Base-by-base conservation (phyloP, 1,284 basidiomycete species). In the Crepidotus sp. region DNA sequence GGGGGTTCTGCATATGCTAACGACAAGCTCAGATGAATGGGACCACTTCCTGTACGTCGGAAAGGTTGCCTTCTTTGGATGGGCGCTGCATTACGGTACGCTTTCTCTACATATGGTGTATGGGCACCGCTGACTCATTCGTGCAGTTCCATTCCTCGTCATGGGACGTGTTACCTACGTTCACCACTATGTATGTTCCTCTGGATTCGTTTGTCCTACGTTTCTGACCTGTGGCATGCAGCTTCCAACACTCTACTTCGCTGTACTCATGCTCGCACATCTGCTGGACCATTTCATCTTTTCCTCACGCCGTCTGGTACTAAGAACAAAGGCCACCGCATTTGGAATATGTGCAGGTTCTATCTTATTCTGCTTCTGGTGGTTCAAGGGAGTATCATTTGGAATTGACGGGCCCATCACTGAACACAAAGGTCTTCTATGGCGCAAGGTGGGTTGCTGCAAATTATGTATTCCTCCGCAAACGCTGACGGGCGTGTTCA, bases 171-270 rank as follows among this genome's bases (percentile, higher is more conserved):
- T 92, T 1, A 93, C 89, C 31, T 93, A 93, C 54, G 66, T 93
- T 10, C 90, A 93, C 61, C 90, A 93, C 68, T 92, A 90, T 58
- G 82, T 86, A 54, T 45, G 82, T 69, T 18, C 18, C 25, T 21
- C 25, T 17, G 39, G 19, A 18, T 31, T 14, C 19, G 19, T 35
- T 10, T 40, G 13, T 24, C 9, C 29, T 48, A 40, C 18, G 4
- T 33, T 10, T 17, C 42, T 46, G 24, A 33, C 14, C 14, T 14
- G 22, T 10, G 19, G 14, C 14, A 19, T 40, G 2, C 54, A 89
- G 84, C 80, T 98, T 5, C 95, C 95, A 2, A 95, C 95, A 0
- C 69, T 98, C 10, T 98, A 94, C 71, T 98, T 98, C 68, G 78
- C 93, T 3, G 90, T 98, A 34, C 66, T 98, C 43, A 92, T 97